Conservation (phyloP, 2,329 filamentous ascomycete genomes). For the Aspergillus ruber region DNA sequence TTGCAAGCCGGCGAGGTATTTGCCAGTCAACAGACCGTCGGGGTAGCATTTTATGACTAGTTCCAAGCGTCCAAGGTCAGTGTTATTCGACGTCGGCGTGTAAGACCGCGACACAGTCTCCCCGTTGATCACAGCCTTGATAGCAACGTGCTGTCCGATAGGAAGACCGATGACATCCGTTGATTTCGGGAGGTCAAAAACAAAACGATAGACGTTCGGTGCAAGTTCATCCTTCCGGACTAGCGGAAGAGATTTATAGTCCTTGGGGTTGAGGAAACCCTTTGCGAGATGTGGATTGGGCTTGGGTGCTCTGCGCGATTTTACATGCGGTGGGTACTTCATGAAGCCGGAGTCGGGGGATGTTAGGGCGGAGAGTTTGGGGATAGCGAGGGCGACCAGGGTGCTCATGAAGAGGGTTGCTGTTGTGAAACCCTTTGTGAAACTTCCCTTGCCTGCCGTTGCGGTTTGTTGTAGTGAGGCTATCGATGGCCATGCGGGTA, state of each 20-base stretch:
- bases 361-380: slow-evolving; percentile 13
- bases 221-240: slow-evolving; percentile 17
- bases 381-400: slow-evolving; percentile 8
- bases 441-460: slow-evolving; percentile 11
- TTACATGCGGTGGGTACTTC: slow-evolving; percentile 32
- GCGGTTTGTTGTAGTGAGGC: not conserved
- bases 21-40: slow-evolving; percentile 26
- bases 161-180: slow-evolving; percentile 48
- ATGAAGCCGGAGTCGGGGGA: slow-evolving; percentile 21
- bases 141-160: slow-evolving; percentile 52
- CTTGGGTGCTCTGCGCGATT: slow-evolving; percentile 33
- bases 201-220: slow-evolving; percentile 36
- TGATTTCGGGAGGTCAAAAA: slow-evolving; percentile 44
- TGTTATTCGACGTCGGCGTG: slow-evolving; percentile 40
- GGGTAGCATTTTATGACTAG: slow-evolving; percentile 33
- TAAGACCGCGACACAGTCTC: slow-evolving; percentile 48
- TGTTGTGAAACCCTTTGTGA: slow-evolving; percentile 15
- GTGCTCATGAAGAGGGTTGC: slow-evolving; percentile 12
- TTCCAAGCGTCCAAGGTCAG: slow-evolving; percentile 27
- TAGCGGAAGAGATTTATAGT: slow-evolving; percentile 45
- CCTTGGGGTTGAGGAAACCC: slow-evolving; percentile 47
- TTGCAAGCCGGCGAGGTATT: slow-evolving; percentile 24
- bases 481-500: not conserved
- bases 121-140: slow-evolving; percentile 44
- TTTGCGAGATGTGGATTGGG: slow-evolving; percentile 34